Percentiles rank a stretch among this genome's conserved stretches.
Evolutionary conservation across 495 filamentous ascomycete genomes (phyloP).

Genomic region (Penicillium turbatum): DNA sequence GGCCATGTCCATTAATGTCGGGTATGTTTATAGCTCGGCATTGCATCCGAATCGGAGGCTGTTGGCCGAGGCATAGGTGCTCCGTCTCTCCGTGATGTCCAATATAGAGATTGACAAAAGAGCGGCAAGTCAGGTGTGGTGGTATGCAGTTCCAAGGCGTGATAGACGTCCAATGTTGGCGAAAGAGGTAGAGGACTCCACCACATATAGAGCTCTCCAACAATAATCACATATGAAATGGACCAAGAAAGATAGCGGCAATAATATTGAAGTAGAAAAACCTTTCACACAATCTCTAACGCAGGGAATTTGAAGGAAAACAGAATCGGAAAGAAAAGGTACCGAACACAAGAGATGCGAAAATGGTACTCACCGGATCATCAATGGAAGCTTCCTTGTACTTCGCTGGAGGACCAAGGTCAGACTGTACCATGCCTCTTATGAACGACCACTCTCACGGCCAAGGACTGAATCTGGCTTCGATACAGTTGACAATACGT

Average conservation of each 20-base stretch:
- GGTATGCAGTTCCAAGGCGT: background rate
- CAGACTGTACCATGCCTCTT: constrained; percentile 48
- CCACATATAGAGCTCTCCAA: background rate
- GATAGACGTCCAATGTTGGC: background rate
- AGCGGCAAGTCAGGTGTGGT: background rate
- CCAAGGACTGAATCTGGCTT: constrained; percentile 14
- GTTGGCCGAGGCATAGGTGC: background rate
- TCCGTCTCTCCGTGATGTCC: background rate
- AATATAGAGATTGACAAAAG: background rate
- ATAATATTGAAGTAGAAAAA: constrained; percentile 24
- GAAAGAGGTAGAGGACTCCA: background rate
- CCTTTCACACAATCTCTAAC: constrained; percentile 13
- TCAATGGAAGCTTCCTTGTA: constrained; percentile 44
- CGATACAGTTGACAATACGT: background rate
- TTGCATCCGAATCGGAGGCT: background rate
- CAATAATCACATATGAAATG: constrained; percentile 5
- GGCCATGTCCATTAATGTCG: background rate
- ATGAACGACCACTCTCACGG: constrained; percentile 31
- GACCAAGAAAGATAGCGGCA: constrained; percentile 13
- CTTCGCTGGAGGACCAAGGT: constrained; percentile 39
- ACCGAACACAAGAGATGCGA: constrained; percentile 7
- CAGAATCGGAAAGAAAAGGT: constrained; percentile 11
- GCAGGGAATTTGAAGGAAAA: constrained; percentile 6
- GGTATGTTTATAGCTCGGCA: background rate
- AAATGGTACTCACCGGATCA: constrained; percentile 38